A percentile compares a stretch with the other conserved stretches of the same genome.
These are phyloP conservation scores for Phellopilus nigrolimitatus DNA, from an alignment of 1,284 basidiomycete genomes.

Conservation along the genomic window DNA sequence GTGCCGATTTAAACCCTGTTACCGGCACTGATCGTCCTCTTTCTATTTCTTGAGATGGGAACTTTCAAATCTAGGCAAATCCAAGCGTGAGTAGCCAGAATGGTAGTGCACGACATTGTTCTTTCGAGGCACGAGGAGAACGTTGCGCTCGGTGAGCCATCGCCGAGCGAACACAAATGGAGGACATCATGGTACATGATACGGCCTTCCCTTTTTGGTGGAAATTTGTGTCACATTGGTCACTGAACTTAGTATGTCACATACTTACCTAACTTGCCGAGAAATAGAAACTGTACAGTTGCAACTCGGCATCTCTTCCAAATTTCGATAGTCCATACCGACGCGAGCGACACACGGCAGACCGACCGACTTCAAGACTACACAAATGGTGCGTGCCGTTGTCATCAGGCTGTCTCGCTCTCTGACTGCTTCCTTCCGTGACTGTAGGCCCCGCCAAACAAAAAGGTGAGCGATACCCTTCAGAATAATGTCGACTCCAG, in stretches of 20 bases:
- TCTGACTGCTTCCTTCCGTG: constrained; percentile 7
- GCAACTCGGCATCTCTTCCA: neutral
- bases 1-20: neutral
- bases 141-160: no score
- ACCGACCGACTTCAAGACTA: constrained; percentile 24
- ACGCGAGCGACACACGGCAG: neutral
- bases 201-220: neutral
- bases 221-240: no score
- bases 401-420: constrained; percentile 9
- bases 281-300: constrained; percentile 15
- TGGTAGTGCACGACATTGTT: no score
- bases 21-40: neutral
- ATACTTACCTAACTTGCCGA: neutral
- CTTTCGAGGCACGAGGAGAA: no score
- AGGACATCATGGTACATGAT: no score
- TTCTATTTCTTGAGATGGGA: no score
- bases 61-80: no score
- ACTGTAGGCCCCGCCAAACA: constrained; percentile 34
- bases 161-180: no score
- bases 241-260: neutral
- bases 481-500: no score
- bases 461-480: constrained; percentile 31
- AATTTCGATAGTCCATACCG: neutral
- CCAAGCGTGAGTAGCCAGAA: no score
- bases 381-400: constrained; percentile 42